These are phyloP conservation scores for Neofusicoccum sp. DNA, from an alignment of 2,329 filamentous ascomycete genomes.

Conservation along the genomic window DNA sequence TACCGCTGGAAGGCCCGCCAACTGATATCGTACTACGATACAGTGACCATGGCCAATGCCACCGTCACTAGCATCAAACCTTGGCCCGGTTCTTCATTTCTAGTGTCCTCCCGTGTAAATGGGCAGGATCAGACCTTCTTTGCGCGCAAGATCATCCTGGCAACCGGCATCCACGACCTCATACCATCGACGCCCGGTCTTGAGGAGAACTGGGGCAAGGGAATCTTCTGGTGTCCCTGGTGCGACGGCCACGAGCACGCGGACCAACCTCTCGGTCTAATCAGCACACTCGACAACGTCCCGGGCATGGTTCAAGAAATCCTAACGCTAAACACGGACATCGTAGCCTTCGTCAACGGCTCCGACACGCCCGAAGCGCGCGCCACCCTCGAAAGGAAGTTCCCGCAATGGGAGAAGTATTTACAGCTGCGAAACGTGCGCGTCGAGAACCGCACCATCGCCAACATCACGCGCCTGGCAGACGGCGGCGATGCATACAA, in stretches of 20 bases:
- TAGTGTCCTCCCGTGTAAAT: not conserved
- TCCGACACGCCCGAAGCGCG: not conserved
- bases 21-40: not conserved
- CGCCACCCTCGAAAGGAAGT: not conserved
- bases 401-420: not conserved
- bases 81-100: not conserved
- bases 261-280: not conserved
- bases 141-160: not conserved
- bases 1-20: not conserved
- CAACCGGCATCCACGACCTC: not conserved
- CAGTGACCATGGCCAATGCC: not conserved
- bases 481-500: not conserved
- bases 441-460: not conserved
- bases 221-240: conserved; percentile 11
- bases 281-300: not conserved
- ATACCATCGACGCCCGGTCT: not conserved
- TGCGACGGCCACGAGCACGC: conserved; percentile 11
- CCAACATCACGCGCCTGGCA: not conserved
- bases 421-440: not conserved
- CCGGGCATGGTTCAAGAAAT: not conserved
- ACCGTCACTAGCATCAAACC: not conserved
- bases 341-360: conserved; percentile 13
- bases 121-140: not conserved
- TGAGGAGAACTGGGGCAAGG: not conserved
- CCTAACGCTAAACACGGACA: not conserved